Percentiles rank a stretch among this genome's conserved stretches.
phyloP scores from a whole-genome alignment of 2,329 filamentous ascomycete species.

The Ceratocystis eucalypticola region DNA sequence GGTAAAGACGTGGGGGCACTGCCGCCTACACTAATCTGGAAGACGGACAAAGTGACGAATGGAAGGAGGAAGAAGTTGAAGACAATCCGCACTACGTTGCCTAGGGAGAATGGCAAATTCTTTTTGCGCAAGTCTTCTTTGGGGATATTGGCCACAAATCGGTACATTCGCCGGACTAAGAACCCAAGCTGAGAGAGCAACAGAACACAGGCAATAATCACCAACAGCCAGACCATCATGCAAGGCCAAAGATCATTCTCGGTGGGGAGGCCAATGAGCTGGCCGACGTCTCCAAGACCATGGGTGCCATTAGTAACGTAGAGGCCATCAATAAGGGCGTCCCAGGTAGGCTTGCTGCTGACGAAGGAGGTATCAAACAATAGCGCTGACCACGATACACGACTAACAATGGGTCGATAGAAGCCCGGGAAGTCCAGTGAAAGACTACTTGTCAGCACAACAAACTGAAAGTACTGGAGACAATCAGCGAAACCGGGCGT shows the following conservation, averaged over 20 bases:
- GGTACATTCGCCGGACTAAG: conserved; percentile 59
- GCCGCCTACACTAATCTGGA: conserved; percentile 68
- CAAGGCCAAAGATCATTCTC: conserved; percentile 80
- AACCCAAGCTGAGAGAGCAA: conserved; percentile 66
- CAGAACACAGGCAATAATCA: conserved; percentile 55
- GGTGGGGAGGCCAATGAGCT: conserved; percentile 66
- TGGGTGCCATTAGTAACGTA: conserved; percentile 67
- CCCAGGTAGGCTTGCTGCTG: conserved; percentile 49
- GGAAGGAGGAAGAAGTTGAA: conserved; percentile 90
- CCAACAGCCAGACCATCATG: conserved; percentile 81
- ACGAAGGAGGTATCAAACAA: conserved; percentile 92
- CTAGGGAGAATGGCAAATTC: conserved; percentile 75
- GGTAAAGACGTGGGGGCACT: conserved; percentile 57
- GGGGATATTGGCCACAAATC: conserved; percentile 53
- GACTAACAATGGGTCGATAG: conserved; percentile 82
- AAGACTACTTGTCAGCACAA: conserved; percentile 74
- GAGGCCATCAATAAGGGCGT: conserved; percentile 68
- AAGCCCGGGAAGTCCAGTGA: conserved; percentile 85
- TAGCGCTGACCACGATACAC: conserved; percentile 73
- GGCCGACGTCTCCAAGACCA: conserved; percentile 65
- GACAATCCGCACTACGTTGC: conserved; percentile 68
- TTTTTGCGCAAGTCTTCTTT: conserved; percentile 84
- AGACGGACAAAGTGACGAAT: conserved; percentile 73
- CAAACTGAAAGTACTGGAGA: conserved; percentile 90
- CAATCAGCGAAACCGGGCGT: conserved; percentile 96